Percentiles rank a stretch among this genome's conserved stretches.
These are phyloP conservation scores for Penicillium manginii DNA, from an alignment of 495 filamentous ascomycete species.

Conservation along the genomic window DNA sequence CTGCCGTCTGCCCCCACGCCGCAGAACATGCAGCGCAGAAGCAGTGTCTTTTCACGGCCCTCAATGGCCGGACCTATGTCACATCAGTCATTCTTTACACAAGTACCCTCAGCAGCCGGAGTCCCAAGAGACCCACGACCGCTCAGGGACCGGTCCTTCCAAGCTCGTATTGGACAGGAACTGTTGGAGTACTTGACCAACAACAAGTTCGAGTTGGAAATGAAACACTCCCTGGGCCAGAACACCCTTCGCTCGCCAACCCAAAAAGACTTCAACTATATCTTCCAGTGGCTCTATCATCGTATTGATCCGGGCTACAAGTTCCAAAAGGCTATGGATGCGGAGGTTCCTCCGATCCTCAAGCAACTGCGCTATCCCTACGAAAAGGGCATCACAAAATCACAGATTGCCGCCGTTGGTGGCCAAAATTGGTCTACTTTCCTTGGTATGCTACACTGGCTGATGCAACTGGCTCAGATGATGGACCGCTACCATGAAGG, in stretches of 20 bases:
- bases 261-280: conserved; percentile 94
- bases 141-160: conserved; percentile 77
- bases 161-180: conserved; percentile 82
- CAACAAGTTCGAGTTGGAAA: conserved; percentile 95
- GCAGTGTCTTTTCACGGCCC: conserved; percentile 79
- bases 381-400: conserved; percentile 91
- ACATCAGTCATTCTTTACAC: conserved; percentile 91
- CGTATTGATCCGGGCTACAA: conserved; percentile 90
- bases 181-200: conserved; percentile 87
- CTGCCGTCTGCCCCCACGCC: conserved; percentile 49
- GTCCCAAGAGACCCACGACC: conserved; percentile 88
- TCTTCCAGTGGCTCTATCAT: conserved; percentile 98
- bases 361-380: conserved; percentile 95
- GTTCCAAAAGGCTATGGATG: conserved; percentile 89
- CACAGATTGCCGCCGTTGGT: conserved; percentile 89
- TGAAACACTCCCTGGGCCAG: conserved; percentile 85
- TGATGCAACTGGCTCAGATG: conserved; percentile 95
- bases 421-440: conserved; percentile 96
- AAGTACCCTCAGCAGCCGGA: conserved; percentile 75
- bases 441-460: conserved; percentile 93
- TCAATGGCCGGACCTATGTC: conserved; percentile 64
- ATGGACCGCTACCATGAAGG: conserved; percentile 75
- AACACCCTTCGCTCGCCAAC: conserved; percentile 92
- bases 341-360: conserved; percentile 87
- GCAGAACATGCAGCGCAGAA: conserved; percentile 66